A percentile compares a stretch with the other conserved stretches of the same genome.
These are phyloP conservation scores for Scheffersomyces stambukii DNA, from an alignment of 1,139 yeast species.

Conservation along the genomic window DNA sequence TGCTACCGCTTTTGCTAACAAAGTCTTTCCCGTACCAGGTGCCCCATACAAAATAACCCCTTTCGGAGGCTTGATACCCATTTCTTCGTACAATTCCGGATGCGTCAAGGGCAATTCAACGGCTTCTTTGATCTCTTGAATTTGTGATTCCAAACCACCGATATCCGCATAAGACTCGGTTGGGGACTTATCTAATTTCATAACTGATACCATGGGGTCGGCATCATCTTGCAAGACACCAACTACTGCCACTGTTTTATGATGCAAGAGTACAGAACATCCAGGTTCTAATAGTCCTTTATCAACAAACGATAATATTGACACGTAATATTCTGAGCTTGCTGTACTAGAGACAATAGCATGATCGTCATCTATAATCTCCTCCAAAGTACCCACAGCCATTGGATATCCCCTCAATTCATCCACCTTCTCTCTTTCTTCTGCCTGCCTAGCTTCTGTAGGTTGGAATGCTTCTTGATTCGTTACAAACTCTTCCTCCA, in stretches of 20 bases:
- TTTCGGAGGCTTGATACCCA: conserved; percentile 99
- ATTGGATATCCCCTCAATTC: conserved; percentile 95
- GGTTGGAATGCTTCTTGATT: conserved; percentile 95
- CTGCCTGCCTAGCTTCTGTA: conserved; percentile 93
- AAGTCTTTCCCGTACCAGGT: conserved; percentile 98
- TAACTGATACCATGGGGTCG: conserved; percentile 95
- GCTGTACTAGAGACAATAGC: conserved; percentile 96
- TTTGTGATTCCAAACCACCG: conserved; percentile 95
- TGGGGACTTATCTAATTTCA: conserved; percentile 97
- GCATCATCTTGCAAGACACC: conserved; percentile 95
- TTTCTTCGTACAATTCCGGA: conserved; percentile 96
- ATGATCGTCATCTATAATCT: conserved; percentile 96
- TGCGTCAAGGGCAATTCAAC: conserved; percentile 97
- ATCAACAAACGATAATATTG: conserved; percentile 95
- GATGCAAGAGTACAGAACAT: conserved; percentile 94
- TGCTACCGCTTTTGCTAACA: conserved; percentile 97
- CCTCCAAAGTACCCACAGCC: conserved; percentile 95
- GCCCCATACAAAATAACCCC: conserved; percentile 98
- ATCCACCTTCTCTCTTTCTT: conserved; percentile 91
- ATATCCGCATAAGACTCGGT: conserved; percentile 95
- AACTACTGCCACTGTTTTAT: conserved; percentile 89
- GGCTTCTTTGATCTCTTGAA: conserved; percentile 96
- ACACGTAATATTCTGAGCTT: conserved; percentile 95
- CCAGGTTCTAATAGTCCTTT: conserved; percentile 96
- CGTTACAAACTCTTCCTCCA: conserved; percentile 95